Conservation (phyloP, 2,329 filamentous ascomycete species). For the Colletotrichum eremochloae region DNA sequence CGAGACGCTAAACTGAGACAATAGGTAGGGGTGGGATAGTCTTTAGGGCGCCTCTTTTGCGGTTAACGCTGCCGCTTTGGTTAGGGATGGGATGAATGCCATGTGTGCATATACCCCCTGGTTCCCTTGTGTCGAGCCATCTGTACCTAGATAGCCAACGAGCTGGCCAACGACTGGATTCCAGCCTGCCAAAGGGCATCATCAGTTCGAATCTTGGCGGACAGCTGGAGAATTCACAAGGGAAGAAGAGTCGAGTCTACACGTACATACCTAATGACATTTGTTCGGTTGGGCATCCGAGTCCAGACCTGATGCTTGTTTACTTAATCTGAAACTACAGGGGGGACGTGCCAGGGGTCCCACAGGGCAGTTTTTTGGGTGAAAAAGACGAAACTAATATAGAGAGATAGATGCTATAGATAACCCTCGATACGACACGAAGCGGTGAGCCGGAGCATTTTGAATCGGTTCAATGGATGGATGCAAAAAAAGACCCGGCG, state of each 20-base stretch:
- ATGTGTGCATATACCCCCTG: background rate
- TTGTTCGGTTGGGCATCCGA: background rate
- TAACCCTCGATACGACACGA: background rate
- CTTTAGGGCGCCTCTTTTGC: background rate
- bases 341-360: constrained; percentile 20
- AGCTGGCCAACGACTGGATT: background rate
- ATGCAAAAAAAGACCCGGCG: no score
- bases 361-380: constrained; percentile 16
- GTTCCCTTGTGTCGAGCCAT: background rate
- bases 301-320: background rate
- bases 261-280: no score
- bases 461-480: constrained; percentile 10
- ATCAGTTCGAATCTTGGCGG: background rate
- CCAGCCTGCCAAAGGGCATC: background rate
- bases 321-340: constrained; percentile 34
- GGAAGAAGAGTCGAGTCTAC: background rate
- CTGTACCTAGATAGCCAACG: background rate
- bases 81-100: background rate
- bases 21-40: background rate
- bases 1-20: constrained; percentile 17
- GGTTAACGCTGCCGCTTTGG: no score
- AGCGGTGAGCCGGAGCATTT: constrained; percentile 22
- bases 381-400: constrained; percentile 29
- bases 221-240: no score
- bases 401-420: background rate